phyloP scores from a whole-genome alignment of 306 rosid genomes.

The Quercus cerris region DNA sequence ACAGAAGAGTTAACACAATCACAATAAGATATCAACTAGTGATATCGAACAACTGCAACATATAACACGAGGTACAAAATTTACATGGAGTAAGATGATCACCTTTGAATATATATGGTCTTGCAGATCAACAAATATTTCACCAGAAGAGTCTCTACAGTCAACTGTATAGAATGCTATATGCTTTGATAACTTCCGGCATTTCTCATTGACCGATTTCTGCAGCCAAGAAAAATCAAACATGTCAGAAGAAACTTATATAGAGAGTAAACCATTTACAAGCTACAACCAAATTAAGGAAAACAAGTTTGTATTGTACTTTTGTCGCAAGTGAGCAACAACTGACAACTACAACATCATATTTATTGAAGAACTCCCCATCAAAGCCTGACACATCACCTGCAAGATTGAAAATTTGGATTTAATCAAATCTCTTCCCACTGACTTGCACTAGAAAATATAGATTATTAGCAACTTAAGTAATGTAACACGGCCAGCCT shows the following conservation, averaged over 20 bases:
- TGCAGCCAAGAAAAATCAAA: constrained; percentile 27
- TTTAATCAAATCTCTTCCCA: background rate
- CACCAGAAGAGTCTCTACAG: constrained; percentile 93
- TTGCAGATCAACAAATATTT: constrained; percentile 90
- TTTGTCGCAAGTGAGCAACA: constrained; percentile 76
- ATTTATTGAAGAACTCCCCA: constrained; percentile 65
- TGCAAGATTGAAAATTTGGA: constrained; percentile 20
- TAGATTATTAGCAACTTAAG: background rate
- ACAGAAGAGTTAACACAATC: background rate
- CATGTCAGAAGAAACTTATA: background rate
- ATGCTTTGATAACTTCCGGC: constrained; percentile 70
- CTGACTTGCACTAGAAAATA: background rate
- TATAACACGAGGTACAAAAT: background rate
- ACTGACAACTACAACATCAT: constrained; percentile 77
- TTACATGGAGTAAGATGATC: background rate
- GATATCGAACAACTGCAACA: background rate
- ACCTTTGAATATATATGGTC: constrained; percentile 81
- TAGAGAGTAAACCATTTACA: background rate
- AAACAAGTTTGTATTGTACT: constrained; percentile 31
- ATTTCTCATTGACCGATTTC: constrained; percentile 79
- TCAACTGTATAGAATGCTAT: constrained; percentile 86
- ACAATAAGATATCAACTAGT: background rate
- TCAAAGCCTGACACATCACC: constrained; percentile 73
- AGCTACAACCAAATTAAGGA: too few relatives aligned
- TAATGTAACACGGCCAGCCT: background rate